Evolutionary conservation across 1,139 yeast genomes (phyloP), one percentile per base, ranked within the genome.

Genomic region (Yamadazyma taylorii): DNA sequence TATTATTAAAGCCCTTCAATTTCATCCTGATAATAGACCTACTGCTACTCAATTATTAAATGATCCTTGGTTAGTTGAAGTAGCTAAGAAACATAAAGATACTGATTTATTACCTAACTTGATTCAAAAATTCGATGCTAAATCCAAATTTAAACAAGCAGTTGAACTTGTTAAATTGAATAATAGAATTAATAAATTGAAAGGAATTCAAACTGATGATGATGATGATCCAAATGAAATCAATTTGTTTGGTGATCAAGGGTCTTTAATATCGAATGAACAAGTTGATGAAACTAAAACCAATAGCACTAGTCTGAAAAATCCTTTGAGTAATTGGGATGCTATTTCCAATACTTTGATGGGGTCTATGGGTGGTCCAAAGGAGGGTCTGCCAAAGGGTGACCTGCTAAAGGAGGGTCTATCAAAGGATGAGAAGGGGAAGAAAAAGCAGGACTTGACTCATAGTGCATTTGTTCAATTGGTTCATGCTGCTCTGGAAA

Each of bases 81-180:
- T 71, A 38, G 73, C 79, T 9, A 61, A 69, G 36, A 57, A 69
- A 38, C 78, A 76, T 50, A 63, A 60, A 39, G 70, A 73, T 31
- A 63, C 72, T 30, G 94, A 87, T 59, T 72, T 87, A 66, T 69
- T 85, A 59, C 96, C 96, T 24, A 62, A 64, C 52, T 63, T 71
- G 52, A 67, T 64, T 63, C 78, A 80, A 53, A 86, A 86, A 36
- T 86, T 89, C 72, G 81, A 85, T 58, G 96, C 96, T 28, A 86
- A 85, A 56, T 75, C 78, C 57, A 89, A 85, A 60, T 83, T 92
- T 66, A 79, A 81, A 56, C 88, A 85, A 53, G 97, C 95, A 25
- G 84, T 88, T 48, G 94, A 85, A 56, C 73, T 86, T 53, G 89
- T 88, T 37, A 79, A 79, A 50, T 74, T 88, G 59, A 78, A 82